phyloP scores from a whole-genome alignment of 1,139 yeast species.

The Suhomyces guaymorum region DNA sequence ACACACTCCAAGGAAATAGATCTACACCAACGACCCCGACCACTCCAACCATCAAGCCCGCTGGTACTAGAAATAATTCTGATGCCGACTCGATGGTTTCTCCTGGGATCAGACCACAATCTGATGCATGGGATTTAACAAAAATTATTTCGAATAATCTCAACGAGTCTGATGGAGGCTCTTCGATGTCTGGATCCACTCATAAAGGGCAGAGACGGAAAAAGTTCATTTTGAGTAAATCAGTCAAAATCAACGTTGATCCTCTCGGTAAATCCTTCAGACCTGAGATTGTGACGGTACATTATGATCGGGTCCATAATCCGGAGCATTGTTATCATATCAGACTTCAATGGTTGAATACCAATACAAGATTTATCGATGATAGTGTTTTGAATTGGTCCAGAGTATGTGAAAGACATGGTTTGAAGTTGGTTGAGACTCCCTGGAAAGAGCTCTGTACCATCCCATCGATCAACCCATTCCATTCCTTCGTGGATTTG shows the following conservation, averaged over 20 bases:
- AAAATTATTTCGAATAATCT: conserved; percentile 26
- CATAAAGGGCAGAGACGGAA: conserved; percentile 27
- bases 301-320: conserved; percentile 88
- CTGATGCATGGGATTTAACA: conserved; percentile 25
- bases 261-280: conserved; percentile 69
- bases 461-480: conserved; percentile 76
- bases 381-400: conserved; percentile 84
- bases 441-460: conserved; percentile 88
- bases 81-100: conserved; percentile 32
- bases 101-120: conserved; percentile 22
- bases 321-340: conserved; percentile 95
- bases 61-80: conserved; percentile 27
- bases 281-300: conserved; percentile 78
- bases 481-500: conserved; percentile 80
- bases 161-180: conserved; percentile 31
- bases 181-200: conserved; percentile 37
- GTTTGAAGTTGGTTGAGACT: conserved; percentile 82
- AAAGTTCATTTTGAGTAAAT: conserved; percentile 53
- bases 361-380: conserved; percentile 86
- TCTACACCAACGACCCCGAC: conserved; percentile 12
- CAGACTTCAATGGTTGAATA: conserved; percentile 87
- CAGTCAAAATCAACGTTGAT: conserved; percentile 75
- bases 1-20: background rate
- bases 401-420: conserved; percentile 81
- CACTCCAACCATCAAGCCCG: conserved; percentile 17